A percentile compares a stretch with the other conserved stretches of the same genome.
Conservation (phyloP, 352 stramenopile genomes). For the Pythium rishiriense region DNA sequence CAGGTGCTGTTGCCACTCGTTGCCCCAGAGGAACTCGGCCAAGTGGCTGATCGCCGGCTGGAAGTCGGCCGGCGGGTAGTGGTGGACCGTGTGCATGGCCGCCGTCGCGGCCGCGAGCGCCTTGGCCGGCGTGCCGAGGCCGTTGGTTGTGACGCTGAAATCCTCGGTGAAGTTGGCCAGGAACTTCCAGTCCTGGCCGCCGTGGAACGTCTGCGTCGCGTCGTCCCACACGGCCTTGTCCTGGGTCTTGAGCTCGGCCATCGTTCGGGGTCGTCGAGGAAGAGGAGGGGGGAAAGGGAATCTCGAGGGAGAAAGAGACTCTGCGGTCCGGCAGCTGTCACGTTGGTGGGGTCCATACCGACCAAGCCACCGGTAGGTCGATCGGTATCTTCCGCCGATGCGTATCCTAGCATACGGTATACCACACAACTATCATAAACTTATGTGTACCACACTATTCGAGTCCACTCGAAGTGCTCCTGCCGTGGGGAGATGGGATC, state of each 20-base stretch:
- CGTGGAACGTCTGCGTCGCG: constrained; percentile 89
- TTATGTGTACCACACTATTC: neutral
- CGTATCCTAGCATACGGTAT: neutral
- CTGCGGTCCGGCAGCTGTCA: constrained; percentile 1
- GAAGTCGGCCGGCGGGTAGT: constrained; percentile 90
- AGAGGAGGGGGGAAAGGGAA: neutral
- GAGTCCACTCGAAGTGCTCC: neutral
- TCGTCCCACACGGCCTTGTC: constrained; percentile 63
- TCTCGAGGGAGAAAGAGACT: neutral
- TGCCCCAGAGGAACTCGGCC: constrained; percentile 84
- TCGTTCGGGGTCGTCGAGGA: neutral
- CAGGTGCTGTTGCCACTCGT: constrained; percentile 52
- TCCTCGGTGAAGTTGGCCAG: constrained; percentile 87
- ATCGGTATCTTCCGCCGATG: neutral
- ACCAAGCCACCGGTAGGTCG: no score
- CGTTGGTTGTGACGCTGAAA: constrained; percentile 91
- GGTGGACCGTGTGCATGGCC: constrained; percentile 82
- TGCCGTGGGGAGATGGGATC: neutral
- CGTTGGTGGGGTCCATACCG: no score
- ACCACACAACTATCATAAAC: neutral
- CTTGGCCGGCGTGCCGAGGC: constrained; percentile 68
- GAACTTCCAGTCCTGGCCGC: constrained; percentile 92
- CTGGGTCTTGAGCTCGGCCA: neutral
- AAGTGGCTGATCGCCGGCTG: constrained; percentile 88
- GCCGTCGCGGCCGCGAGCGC: constrained; percentile 69